Base-by-base conservation (phyloP, 495 filamentous ascomycete genomes). In the Xylaria palmicola region DNA sequence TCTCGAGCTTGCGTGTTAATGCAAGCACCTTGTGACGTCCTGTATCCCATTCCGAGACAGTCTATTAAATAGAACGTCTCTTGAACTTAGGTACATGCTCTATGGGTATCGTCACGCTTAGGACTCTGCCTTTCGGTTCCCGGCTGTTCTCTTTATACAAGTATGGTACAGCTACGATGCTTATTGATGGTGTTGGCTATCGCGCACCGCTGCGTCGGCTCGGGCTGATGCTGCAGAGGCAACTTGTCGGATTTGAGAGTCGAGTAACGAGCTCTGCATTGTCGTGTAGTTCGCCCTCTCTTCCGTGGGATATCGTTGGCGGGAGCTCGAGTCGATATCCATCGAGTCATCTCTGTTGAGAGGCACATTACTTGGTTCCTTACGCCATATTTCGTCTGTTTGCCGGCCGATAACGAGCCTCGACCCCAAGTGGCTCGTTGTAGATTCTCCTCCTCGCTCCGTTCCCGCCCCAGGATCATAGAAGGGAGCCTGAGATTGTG, bases 171-270 rank as follows among this genome's bases (percentile, higher is more conserved):
- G n/a, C n/a, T 50, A 19, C 22, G 34, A 48, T 49, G 45, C 17
- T 64, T 47, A 67, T 64, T 67, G 57, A 17, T 55, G 58, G 39
- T 63, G 64, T 37, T 68, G 64, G 36, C 60, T 56, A 17, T 65
- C 65, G 12, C 65, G 68, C 17, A 59, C 66, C n/a, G 57, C 62
- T 22, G 70, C 70, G 52, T 73, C 70, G 17, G 70, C 70, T 40
- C 56, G 66, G 9, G 70, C 70, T 8, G 70, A 67, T 26, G 70
- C 70, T 6, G 62, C 66, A 0, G 65, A 68, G 26, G 70, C 70
- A 41, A 73, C 65, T 59, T 73, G 66, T 43, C 66, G 67, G 36
- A 73, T 68, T 44, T 65, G 64, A 36, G 68, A 66, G 10, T 65
- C 64, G 2, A 65, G 36, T 19, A 29, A 44, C 17, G 37, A 8